phyloP scores from a whole-genome alignment of 257 asterid species.

The Ilex aquifolium region DNA sequence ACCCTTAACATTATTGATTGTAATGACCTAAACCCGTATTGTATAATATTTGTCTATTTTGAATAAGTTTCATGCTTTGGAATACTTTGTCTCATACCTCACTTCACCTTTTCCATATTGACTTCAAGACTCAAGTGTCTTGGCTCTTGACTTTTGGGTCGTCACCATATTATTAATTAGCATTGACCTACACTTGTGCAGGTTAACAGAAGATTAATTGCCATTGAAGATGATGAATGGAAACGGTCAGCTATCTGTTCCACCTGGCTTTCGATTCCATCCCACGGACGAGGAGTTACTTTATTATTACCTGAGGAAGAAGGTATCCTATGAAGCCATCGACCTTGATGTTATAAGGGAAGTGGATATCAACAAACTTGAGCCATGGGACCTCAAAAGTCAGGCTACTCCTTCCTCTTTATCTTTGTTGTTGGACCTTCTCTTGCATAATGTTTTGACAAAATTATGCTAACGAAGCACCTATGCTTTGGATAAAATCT shows the following conservation, averaged over 20 bases:
- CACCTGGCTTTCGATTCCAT: constrained; percentile 86
- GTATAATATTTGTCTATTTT: no score
- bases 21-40: no score
- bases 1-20: no score
- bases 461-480: no score
- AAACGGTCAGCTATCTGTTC: constrained; percentile 45
- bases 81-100: neutral
- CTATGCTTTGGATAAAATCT: no score
- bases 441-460: no score
- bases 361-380: constrained; percentile 88
- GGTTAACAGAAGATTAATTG: neutral
- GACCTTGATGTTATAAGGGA: constrained; percentile 74
- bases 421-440: no score
- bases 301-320: constrained; percentile 69
- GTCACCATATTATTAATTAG: neutral
- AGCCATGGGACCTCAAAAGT: constrained; percentile 97
- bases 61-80: no score
- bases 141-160: neutral
- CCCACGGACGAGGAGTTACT: constrained; percentile 84
- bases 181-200: constrained; percentile 2
- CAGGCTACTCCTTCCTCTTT: neutral
- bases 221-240: constrained; percentile 35
- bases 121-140: neutral
- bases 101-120: neutral
- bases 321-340: constrained; percentile 72